Evolutionary conservation across 225 moss, liverwort and hornwort species (phyloP).

Genomic region (Straminergon stramineum): DNA sequence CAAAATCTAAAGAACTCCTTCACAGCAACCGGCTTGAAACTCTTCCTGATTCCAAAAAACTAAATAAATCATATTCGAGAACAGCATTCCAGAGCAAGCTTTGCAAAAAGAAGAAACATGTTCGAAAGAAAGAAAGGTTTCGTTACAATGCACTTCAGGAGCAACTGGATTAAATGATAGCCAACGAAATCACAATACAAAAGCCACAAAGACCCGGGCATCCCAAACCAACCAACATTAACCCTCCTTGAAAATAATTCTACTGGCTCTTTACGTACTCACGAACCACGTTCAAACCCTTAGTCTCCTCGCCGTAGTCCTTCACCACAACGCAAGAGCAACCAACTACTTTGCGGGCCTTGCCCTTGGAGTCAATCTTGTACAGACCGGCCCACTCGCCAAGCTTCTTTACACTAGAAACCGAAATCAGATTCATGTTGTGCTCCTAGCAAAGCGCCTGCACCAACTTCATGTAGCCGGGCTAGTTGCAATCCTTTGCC

Average conservation of each 20-base stretch:
- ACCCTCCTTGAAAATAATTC: background rate
- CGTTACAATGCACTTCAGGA: background rate
- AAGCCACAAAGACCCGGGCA: background rate
- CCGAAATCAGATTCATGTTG: constrained; percentile 34
- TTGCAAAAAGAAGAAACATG: too few relatives aligned
- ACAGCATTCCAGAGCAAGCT: background rate
- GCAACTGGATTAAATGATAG: background rate
- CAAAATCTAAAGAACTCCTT: too few relatives aligned
- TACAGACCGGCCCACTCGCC: constrained; percentile 44
- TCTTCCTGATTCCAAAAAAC: background rate
- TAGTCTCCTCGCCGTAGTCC: constrained; percentile 48
- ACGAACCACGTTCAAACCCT: constrained; percentile 34
- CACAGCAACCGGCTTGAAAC: background rate
- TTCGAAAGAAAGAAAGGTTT: background rate
- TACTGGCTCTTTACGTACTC: constrained; percentile 45
- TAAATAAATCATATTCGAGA: background rate
- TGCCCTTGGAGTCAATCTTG: constrained; percentile 45
- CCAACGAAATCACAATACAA: background rate
- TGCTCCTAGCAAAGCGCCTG: constrained; percentile 46
- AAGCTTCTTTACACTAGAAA: constrained; percentile 36
- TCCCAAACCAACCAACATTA: background rate
- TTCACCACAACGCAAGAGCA: constrained; percentile 44
- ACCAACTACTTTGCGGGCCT: constrained; percentile 37
- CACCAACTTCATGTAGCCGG: constrained; percentile 43
- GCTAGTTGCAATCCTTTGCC: constrained; percentile 51